Conservation (phyloP, 345 rosid genomes). For the Theobroma cacao region DNA sequence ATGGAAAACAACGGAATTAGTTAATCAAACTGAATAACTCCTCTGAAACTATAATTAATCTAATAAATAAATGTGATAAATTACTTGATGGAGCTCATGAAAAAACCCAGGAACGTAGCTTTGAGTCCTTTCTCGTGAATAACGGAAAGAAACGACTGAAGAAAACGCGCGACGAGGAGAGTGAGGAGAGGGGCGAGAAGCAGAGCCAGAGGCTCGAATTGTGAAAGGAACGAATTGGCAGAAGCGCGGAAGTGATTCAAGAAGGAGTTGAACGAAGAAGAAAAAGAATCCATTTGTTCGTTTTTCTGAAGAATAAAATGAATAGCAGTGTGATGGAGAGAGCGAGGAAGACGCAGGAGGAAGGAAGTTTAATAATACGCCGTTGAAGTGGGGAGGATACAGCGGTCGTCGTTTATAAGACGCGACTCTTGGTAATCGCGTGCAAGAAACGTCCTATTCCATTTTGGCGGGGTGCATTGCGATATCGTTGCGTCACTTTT, state of each 20-base stretch:
- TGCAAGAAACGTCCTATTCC: background rate
- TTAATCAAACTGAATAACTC: background rate
- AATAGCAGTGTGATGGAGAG: background rate
- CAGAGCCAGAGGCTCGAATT: constrained; percentile 70
- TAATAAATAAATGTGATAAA: background rate
- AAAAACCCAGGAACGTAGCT: constrained; percentile 42
- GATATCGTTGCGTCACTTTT: no score
- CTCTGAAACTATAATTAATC: background rate
- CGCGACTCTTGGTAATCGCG: constrained; percentile 8
- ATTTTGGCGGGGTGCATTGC: constrained; percentile 27
- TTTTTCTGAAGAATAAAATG: background rate
- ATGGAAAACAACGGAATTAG: background rate
- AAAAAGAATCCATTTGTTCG: constrained; percentile 24
- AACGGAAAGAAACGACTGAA: constrained; percentile 43
- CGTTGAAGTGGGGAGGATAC: background rate
- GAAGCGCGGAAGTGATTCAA: constrained; percentile 39
- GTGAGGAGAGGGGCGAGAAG: constrained; percentile 64
- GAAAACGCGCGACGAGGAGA: constrained; percentile 46
- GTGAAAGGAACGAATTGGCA: constrained; percentile 59
- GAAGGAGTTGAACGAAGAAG: constrained; percentile 26
- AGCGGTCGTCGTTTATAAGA: no score
- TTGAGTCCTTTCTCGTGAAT: constrained; percentile 66
- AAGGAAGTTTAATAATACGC: no score
- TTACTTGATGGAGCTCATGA: constrained; percentile 69
- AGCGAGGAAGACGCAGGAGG: background rate